phyloP scores from a whole-genome alignment of 2,329 filamentous ascomycete species.

The Pseudovirgaria hyperparasitica region DNA sequence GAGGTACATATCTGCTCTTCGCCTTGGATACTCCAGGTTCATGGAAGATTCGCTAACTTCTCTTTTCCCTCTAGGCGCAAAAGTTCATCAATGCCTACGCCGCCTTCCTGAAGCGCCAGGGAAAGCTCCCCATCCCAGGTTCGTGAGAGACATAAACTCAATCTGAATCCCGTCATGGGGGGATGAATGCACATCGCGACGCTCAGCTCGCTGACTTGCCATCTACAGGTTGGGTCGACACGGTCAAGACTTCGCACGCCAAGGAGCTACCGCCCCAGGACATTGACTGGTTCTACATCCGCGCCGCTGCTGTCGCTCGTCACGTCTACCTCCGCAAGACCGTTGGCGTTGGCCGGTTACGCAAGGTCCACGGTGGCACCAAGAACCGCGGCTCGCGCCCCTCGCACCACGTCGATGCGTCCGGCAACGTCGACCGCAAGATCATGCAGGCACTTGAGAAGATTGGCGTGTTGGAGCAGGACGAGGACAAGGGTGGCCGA shows the following conservation, averaged over 20 bases:
- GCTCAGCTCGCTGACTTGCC: conserved; percentile 28
- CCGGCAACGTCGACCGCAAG: conserved; percentile 93
- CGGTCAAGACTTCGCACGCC: conserved; percentile 90
- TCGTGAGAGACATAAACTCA: conserved; percentile 34
- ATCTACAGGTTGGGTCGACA: conserved; percentile 90
- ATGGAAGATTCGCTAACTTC: conserved; percentile 5
- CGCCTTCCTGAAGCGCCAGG: conserved; percentile 86
- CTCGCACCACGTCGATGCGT: conserved; percentile 90
- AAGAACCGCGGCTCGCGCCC: conserved; percentile 94
- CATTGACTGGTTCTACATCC: conserved; percentile 88
- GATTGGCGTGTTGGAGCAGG: conserved; percentile 94
- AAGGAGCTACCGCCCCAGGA: conserved; percentile 98
- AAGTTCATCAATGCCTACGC: conserved; percentile 82
- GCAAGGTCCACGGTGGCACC: conserved; percentile 80
- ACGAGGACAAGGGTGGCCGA: conserved; percentile 97
- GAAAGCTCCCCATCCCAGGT: conserved; percentile 85
- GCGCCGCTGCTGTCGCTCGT: conserved; percentile 87
- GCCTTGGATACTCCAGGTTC: neutral
- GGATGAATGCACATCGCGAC: conserved; percentile 23
- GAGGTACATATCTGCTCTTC: conserved; percentile 48
- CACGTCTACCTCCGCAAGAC: conserved; percentile 99
- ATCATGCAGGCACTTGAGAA: conserved; percentile 96
- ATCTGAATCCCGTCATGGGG: conserved; percentile 44
- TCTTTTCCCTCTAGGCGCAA: conserved; percentile 47
- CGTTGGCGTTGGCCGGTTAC: conserved; percentile 93